Evolutionary conservation across 768 basidiomycete genomes (phyloP), one percentile per base, ranked within the genome.

Genomic region (Boletus sp.): DNA sequence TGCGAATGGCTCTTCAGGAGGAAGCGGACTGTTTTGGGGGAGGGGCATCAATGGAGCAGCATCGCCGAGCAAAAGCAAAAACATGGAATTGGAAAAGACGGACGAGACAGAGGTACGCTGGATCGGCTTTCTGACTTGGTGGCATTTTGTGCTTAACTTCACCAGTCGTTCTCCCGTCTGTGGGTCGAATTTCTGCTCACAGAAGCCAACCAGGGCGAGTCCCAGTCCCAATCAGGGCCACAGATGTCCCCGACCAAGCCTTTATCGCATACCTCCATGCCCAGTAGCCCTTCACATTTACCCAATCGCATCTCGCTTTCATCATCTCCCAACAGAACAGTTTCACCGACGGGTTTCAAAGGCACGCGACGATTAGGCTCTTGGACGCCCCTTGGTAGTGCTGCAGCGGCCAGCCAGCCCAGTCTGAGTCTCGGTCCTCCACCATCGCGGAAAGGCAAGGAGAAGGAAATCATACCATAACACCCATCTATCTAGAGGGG

Each of bases 111-210:
- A 93, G 81, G 91, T 90, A 60, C 5, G 77, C 68, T 9, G 20
- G 4, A n/a, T 48, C 28, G 8, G 10, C 42, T 47, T 47, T 44
- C 18, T 39, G 8, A 18, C 14, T 24, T 37, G 28, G 45, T 44
- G 33, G 50, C 6, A 5, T 41, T 40, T 28, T 28, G 56, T 6
- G 29, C 52, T 52, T 14, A 61, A 60, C 57, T 18, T 47, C 7
- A 37, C 28, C 30, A 98, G 95, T 96, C 94, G 0, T 99, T 99
- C 76, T 95, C 93, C 39, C 90, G 94, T 47, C 82, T 98, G 11
- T 99, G 94, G 88, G 96, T 99, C 47, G 97, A 99, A 72, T 99
- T 96, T 70, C 81, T 99, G 4, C 86, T 99, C 60, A 96, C 94
- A 24, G 96, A 99, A 76, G 88, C 94, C 0, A 41, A 75, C 76